Percentiles rank a stretch among this genome's conserved stretches.
Conservation (phyloP, 202 grass and related monocot genomes). For the Zizania palustris region DNA sequence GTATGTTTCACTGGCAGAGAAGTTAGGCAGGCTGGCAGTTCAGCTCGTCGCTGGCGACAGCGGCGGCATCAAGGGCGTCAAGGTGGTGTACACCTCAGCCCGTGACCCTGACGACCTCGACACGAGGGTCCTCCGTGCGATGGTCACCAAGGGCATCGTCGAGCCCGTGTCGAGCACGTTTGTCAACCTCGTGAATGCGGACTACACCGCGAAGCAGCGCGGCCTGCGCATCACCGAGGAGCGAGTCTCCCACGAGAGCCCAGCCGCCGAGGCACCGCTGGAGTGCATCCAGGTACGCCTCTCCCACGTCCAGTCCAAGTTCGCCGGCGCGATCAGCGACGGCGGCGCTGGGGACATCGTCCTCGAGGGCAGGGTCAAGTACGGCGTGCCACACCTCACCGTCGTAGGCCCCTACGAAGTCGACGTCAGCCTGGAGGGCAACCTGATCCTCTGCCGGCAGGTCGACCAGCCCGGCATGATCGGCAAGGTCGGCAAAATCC, state of each 20-base stretch:
- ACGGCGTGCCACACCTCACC: conserved; percentile 68
- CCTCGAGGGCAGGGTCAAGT: conserved; percentile 71
- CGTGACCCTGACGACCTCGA: conserved; percentile 73
- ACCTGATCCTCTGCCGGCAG: conserved; percentile 75
- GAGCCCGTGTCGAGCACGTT: conserved; percentile 82
- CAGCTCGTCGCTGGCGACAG: conserved; percentile 76
- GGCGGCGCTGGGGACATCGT: conserved; percentile 50
- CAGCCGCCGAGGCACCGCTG: conserved; percentile 51
- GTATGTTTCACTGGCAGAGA: conserved; percentile 78
- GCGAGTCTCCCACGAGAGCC: conserved; percentile 60
- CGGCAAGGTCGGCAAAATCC: conserved; percentile 72
- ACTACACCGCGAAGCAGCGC: conserved; percentile 83
- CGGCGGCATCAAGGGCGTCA: conserved; percentile 82
- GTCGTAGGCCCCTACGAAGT: conserved; percentile 59
- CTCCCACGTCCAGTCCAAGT: conserved; percentile 63
- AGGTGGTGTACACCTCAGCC: conserved; percentile 80
- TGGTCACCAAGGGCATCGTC: conserved; percentile 83
- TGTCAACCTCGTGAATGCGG: conserved; percentile 86
- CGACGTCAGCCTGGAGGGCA: conserved; percentile 76
- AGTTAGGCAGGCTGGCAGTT: conserved; percentile 76
- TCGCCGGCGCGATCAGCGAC: conserved; percentile 60
- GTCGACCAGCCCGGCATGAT: conserved; percentile 80
- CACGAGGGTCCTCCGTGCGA: conserved; percentile 80
- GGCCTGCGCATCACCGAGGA: conserved; percentile 83
- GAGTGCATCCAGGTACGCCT: conserved; percentile 78